Evolutionary conservation across 148 eudicot genomes (phyloP), one percentile per base, ranked within the genome.

Genomic region (Chenopodium quinoa): DNA sequence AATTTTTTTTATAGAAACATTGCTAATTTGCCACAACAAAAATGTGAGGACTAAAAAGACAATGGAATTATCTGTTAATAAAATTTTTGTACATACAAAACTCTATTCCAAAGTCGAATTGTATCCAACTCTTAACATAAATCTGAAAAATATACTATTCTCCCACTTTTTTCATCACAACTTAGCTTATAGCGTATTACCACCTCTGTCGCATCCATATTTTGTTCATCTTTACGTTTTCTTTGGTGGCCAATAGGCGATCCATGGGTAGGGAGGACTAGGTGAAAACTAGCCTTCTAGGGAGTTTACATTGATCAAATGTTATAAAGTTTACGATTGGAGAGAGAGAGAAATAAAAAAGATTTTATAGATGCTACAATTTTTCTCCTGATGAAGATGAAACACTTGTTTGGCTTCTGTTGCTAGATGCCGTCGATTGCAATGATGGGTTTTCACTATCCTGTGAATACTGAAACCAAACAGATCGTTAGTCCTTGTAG

Each of bases 361-460:
- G 66, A 62, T 23, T 64, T 7, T 44, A 27, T 3, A 23, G 46
- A 58, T n/a, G 34, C 75, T 71, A 76, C 52, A 6, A 10, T 48
- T 10, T 14, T 25, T 14, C 8, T 76, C 47, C 76, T 82, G 82
- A 6, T 65, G 40, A 17, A 78, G 78, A 82, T 75, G 86, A 50
- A 20, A 66, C 16, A 58, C 80, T 83, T 78, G 79, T 31, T 19
- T 58, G 31, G 14, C 69, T 80, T 46, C 66, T 50, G 65, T 27
- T 54, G 23, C 83, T 73, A 58, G 81, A 72, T 25, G 20, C 78
- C 1, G 64, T 79, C 32, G 82, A 85, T 8, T 27, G 19, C 22
- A 50, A 31, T 7, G 85, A 80, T 16, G 25, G 23, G 40, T 75
- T 74, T 63, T 72, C 88, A 71, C 80, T 83, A 11, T 86, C 88